Evolutionary conservation across 257 asterid species (phyloP).

Genomic region (Plantago elongata): DNA sequence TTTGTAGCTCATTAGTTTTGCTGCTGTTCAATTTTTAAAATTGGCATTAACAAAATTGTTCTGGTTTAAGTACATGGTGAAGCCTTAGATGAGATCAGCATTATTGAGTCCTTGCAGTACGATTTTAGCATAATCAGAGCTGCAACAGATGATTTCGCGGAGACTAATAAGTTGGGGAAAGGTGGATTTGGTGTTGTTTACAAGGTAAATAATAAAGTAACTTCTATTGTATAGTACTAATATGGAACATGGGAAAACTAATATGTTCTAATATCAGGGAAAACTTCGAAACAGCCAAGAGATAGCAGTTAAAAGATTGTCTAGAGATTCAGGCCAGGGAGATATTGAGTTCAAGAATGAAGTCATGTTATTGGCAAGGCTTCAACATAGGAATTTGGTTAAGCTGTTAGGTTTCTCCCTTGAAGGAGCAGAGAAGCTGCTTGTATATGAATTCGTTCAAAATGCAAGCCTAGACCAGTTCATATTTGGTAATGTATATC

Average conservation of each 20-base stretch:
- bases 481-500: not conserved
- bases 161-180: slow-evolving; percentile 15
- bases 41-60: not conserved
- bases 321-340: slow-evolving; percentile 7
- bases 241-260: not conserved
- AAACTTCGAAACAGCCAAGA: slow-evolving; percentile 10
- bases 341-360: slow-evolving; percentile 15
- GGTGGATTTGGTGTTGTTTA: slow-evolving; percentile 16
- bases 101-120: slow-evolving; percentile 8
- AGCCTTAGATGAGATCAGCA: slow-evolving; percentile 3
- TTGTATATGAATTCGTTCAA: slow-evolving; percentile 10
- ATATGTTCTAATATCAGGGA: slow-evolving; percentile 5
- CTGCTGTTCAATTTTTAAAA: not conserved
- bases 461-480: slow-evolving; percentile 4
- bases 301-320: slow-evolving; percentile 9
- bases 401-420: slow-evolving; percentile 5
- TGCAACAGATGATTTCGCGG: slow-evolving; percentile 13
- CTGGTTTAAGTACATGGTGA: not conserved
- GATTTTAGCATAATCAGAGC: slow-evolving; percentile 13
- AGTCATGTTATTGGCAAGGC: slow-evolving; percentile 5
- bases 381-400: slow-evolving; percentile 9
- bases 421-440: slow-evolving; percentile 2
- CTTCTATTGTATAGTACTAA: not conserved
- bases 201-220: not conserved
- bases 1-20: not conserved